phyloP scores from a whole-genome alignment of 306 rosid species.

The Crataegus laevigata region DNA sequence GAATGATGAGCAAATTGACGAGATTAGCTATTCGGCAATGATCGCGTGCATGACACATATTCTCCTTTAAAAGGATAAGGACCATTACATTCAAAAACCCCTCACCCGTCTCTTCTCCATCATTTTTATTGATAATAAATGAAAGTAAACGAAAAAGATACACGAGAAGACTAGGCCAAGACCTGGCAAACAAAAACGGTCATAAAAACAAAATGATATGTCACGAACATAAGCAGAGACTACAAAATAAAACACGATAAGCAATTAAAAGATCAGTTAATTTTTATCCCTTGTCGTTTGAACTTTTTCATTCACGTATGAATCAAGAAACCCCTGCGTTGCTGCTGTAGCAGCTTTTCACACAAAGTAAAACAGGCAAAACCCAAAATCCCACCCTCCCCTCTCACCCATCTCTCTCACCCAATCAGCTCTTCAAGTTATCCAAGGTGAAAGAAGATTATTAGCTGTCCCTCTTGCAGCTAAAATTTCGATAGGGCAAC shows the following conservation, averaged over 20 bases:
- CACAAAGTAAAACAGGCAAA: background rate
- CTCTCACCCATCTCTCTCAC: background rate
- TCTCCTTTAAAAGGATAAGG: too few relatives aligned
- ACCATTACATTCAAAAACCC: too few relatives aligned
- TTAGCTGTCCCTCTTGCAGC: too few relatives aligned
- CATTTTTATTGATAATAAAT: too few relatives aligned
- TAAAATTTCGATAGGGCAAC: too few relatives aligned
- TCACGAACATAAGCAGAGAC: too few relatives aligned
- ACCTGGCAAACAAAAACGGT: too few relatives aligned
- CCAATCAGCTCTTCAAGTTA: background rate
- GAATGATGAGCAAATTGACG: background rate
- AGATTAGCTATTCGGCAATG: rapidly evolving
- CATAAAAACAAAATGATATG: too few relatives aligned
- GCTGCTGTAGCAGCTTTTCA: background rate
- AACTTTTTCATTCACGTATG: background rate
- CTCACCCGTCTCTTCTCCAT: too few relatives aligned
- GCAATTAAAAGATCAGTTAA: background rate
- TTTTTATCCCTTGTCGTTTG: background rate
- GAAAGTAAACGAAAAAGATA: too few relatives aligned
- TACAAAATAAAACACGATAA: too few relatives aligned
- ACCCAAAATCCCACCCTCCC: background rate
- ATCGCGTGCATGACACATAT: rapidly evolving
- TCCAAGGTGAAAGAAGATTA: background rate
- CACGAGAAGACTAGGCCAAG: too few relatives aligned
- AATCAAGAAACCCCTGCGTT: background rate